Evolutionary conservation across 2,329 filamentous ascomycete species (phyloP).

Genomic region (Cytospora piceicola): DNA sequence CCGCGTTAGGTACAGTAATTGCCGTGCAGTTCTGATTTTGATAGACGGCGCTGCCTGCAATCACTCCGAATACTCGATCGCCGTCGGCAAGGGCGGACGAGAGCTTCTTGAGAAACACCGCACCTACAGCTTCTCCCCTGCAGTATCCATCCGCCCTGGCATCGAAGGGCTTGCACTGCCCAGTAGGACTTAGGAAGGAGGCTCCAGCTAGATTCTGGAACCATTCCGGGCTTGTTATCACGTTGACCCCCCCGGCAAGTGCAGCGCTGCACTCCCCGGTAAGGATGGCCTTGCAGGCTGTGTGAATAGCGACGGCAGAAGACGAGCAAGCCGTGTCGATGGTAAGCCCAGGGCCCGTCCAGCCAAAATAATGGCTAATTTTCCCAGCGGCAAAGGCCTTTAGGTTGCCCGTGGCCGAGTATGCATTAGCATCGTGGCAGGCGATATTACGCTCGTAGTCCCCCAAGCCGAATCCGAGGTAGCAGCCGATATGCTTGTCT

Average conservation of each 20-base stretch:
- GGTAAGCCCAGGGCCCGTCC: conserved; percentile 41
- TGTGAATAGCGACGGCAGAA: conserved; percentile 41
- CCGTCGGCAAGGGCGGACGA: conserved; percentile 49
- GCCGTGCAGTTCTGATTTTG: conserved; percentile 45
- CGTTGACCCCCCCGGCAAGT: conserved; percentile 37
- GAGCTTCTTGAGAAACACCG: conserved; percentile 52
- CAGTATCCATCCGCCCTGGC: conserved; percentile 51
- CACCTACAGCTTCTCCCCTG: conserved; percentile 51
- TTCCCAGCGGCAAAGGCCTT: conserved; percentile 40
- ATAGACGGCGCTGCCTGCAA: conserved; percentile 44
- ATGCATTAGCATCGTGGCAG: conserved; percentile 43
- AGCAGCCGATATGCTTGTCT: conserved; percentile 43
- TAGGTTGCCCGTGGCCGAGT: conserved; percentile 42
- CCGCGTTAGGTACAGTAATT: conserved; percentile 36
- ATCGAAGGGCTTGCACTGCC: conserved; percentile 41
- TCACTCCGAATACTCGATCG: conserved; percentile 47
- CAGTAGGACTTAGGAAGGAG: conserved; percentile 38
- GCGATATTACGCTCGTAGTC: conserved; percentile 50
- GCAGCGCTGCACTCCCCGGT: conserved; percentile 36
- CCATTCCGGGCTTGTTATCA: conserved; percentile 36
- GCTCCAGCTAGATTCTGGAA: conserved; percentile 37
- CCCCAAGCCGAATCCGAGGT: conserved; percentile 40
- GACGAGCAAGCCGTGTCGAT: conserved; percentile 46
- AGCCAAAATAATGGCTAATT: conserved; percentile 43
- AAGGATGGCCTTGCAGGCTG: conserved; percentile 39